Evolutionary conservation across 2,329 filamentous ascomycete species (phyloP).

Genomic region (Ascochyta rabiei): DNA sequence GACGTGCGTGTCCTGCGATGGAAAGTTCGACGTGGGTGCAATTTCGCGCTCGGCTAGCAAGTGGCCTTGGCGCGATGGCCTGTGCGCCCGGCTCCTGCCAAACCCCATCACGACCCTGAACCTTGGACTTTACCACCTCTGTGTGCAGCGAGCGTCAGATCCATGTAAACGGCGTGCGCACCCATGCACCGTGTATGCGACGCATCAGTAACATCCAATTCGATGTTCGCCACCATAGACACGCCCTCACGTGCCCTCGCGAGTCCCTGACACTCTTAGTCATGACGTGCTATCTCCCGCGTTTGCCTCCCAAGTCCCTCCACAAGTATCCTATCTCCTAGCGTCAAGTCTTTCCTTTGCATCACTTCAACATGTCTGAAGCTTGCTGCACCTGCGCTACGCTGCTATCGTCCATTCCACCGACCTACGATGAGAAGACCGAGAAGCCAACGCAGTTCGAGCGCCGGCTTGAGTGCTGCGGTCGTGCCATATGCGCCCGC

Average conservation of each 20-base stretch:
- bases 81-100: slow-evolving; percentile 12
- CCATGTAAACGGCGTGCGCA: too few species aligned
- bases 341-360: slow-evolving; percentile 1
- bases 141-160: background rate
- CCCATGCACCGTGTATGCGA: background rate
- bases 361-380: slow-evolving; percentile 40
- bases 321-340: slow-evolving; percentile 2
- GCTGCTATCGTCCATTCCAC: slow-evolving; percentile 62
- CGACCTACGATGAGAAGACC: slow-evolving; percentile 59
- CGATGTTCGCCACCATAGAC: slow-evolving; percentile 2
- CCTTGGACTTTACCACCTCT: slow-evolving; percentile 1
- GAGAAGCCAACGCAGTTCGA: slow-evolving; percentile 68
- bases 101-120: slow-evolving; percentile 6
- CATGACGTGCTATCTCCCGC: slow-evolving; percentile 40
- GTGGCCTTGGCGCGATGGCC: slow-evolving; percentile 14
- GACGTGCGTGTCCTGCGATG: slow-evolving; percentile 21
- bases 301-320: slow-evolving; percentile 17
- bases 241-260: slow-evolving; percentile 31
- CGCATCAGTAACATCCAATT: background rate
- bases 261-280: slow-evolving; percentile 32
- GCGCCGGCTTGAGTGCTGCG: slow-evolving; percentile 71
- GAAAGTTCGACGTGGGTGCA: slow-evolving; percentile 33
- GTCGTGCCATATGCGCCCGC: slow-evolving; percentile 71
- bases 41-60: slow-evolving; percentile 31
- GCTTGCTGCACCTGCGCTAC: slow-evolving; percentile 75